A percentile compares a stretch with the other conserved stretches of the same genome.
These are phyloP conservation scores for Paramecium caudatum DNA, from an alignment of 73 alveolate genomes.

Conservation along the genomic window DNA sequence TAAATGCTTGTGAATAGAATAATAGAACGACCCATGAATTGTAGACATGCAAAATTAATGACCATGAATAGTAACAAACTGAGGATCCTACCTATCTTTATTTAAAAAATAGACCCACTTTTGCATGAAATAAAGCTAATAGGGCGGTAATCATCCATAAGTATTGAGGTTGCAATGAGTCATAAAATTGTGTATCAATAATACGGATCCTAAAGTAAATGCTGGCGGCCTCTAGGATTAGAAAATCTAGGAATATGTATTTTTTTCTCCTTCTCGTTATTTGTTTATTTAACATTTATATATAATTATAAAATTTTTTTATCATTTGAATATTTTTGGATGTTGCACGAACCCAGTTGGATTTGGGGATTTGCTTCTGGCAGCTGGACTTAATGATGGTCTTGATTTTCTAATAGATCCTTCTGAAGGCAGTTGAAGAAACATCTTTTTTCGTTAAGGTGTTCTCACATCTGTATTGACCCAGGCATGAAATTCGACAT, in stretches of 20 bases:
- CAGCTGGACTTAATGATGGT: neutral
- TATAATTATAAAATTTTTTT: neutral
- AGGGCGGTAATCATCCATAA: neutral
- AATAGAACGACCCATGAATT: too few relatives aligned
- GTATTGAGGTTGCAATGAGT: neutral
- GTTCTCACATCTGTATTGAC: conserved; percentile 13
- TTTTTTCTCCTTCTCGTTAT: neutral
- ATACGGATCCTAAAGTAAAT: neutral
- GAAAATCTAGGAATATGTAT: neutral
- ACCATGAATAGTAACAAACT: too few relatives aligned
- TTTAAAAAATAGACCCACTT: too few relatives aligned
- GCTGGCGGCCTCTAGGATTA: neutral
- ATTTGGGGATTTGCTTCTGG: conserved; percentile 30
- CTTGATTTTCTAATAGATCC: conserved; percentile 14
- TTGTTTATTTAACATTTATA: neutral
- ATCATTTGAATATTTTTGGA: conserved; percentile 29
- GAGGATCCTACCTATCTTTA: too few relatives aligned
- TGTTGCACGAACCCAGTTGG: neutral
- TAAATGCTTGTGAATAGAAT: too few relatives aligned
- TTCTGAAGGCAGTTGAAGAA: neutral
- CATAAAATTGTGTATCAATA: neutral
- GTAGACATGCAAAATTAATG: too few relatives aligned
- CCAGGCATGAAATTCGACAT: conserved; percentile 78
- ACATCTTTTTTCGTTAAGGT: conserved; percentile 5
- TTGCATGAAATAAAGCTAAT: neutral